These are phyloP conservation scores for Aspergillus eucalypticola DNA, from an alignment of 2,329 filamentous ascomycete species.

Conservation along the genomic window DNA sequence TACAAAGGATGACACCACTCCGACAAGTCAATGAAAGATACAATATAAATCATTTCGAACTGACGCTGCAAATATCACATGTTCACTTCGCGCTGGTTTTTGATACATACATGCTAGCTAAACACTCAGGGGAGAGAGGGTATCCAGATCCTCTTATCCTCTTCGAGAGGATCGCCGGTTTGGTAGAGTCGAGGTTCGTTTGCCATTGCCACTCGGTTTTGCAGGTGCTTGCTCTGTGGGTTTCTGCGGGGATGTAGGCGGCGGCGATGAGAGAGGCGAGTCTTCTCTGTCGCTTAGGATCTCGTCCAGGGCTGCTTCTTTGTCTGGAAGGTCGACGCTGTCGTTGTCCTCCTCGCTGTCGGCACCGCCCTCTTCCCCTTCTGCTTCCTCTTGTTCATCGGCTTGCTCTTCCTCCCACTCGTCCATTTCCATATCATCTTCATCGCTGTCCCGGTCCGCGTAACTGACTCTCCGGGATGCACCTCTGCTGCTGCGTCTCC, in stretches of 20 bases:
- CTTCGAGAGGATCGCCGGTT: constrained; percentile 24
- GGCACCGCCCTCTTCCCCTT: constrained; percentile 21
- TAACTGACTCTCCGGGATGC: constrained; percentile 43
- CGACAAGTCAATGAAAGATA: not conserved
- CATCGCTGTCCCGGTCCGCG: constrained; percentile 47
- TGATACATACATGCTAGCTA: constrained; percentile 5
- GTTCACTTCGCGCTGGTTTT: not conserved
- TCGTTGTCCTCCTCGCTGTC: constrained; percentile 23
- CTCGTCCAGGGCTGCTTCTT: constrained; percentile 7
- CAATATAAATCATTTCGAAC: too few relatives aligned
- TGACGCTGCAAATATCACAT: not conserved
- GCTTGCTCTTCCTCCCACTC: constrained; percentile 37
- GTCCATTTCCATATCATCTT: constrained; percentile 47
- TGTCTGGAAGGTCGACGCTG: constrained; percentile 1
- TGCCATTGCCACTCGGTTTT: constrained; percentile 14
- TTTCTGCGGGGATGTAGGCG: constrained; percentile 16
- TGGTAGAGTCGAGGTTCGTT: constrained; percentile 17
- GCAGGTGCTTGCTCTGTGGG: not conserved
- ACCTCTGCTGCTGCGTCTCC: constrained; percentile 44
- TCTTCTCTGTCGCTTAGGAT: constrained; percentile 1
- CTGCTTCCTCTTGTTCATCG: constrained; percentile 30
- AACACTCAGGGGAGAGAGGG: too few relatives aligned
- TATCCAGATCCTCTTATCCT: constrained; percentile 10
- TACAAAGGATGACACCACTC: not conserved
- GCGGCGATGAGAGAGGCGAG: constrained; percentile 12